Base-by-base conservation (phyloP, 768 basidiomycete species). In the Calocybe gangraenosa region DNA sequence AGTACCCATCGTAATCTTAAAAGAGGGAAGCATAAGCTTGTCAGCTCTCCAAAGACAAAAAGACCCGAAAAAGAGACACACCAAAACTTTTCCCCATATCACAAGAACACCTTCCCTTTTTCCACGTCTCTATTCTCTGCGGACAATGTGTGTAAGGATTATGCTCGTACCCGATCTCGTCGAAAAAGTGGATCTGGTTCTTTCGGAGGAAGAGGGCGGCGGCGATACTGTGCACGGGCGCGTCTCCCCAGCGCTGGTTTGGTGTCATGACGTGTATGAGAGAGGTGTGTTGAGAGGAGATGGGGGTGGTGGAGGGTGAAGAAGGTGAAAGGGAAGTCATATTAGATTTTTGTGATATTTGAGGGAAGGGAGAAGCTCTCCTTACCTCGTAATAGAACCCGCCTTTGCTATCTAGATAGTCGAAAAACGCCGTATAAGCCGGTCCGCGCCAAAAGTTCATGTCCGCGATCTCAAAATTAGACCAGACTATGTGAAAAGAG, bases 181-280 rank as follows among this genome's bases (percentile, higher is more conserved):
- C 65, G 60, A 92, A 92, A 63, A 85, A 91, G 56, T 91, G 85
- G 19, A 92, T 70, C 55, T 85, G 81, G n/a, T 81, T 75, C 54
- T 79, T 82, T 17, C 67, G 64, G 3, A 81, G 74, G 55, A 92
- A 86, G 19, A 92, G 65, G 0, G 87, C 77, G 1, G 82, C 89
- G 2, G 79, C 90, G 43, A 92, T 87, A 28, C 81, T 84, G 57
- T 93, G 91, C 0, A 93, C 84, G 0, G 88, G 89, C 0, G 90
- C 91, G 58, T 92, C 91, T 9, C 90, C 90, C 87, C 86, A 87
- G 8, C 85, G 76, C 76, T 86, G 49, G n/a, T n/a, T n/a, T n/a
- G n/a, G n/a, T n/a, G n/a, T n/a, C n/a, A n/a, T n/a, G n/a, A n/a
- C n/a, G n/a, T n/a, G n/a, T n/a, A n/a, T n/a, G n/a, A n/a, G n/a